Percentiles rank a stretch among this genome's conserved stretches.
These are phyloP conservation scores for Bassia scoparia DNA, from an alignment of 148 eudicot species.

Conservation along the genomic window DNA sequence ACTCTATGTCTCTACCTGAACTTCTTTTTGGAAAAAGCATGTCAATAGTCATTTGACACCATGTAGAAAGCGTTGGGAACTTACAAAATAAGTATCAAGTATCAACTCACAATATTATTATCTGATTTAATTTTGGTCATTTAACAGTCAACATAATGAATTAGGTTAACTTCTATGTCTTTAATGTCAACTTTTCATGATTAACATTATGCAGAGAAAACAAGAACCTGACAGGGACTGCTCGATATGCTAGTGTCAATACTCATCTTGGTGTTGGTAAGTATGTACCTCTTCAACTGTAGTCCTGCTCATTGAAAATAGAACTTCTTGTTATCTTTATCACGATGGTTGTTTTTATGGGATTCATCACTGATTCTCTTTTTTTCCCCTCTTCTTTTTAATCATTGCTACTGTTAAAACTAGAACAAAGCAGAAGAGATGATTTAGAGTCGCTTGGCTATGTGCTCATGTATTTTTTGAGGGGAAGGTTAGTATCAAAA, in stretches of 20 bases:
- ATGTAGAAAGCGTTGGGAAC: not conserved
- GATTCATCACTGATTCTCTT: conserved; percentile 2
- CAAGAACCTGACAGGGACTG: conserved; percentile 95
- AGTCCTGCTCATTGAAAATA: not conserved
- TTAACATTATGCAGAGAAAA: conserved; percentile 59
- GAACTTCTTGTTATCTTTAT: not conserved
- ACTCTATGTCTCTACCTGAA: too few relatives aligned
- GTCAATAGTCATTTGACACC: not conserved
- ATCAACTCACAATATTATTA: not conserved
- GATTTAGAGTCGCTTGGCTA: conserved; percentile 96
- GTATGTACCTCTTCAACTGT: conserved; percentile 18
- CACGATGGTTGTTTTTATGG: not conserved
- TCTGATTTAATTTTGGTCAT: not conserved
- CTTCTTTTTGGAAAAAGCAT: too few relatives aligned
- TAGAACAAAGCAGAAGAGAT: conserved; percentile 99
- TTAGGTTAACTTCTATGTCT: not conserved
- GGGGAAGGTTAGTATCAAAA: conserved; percentile 69
- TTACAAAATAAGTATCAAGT: not conserved
- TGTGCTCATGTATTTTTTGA: conserved; percentile 92
- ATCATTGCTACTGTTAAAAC: too few relatives aligned
- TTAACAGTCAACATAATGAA: not conserved
- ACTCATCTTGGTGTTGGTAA: conserved; percentile 98
- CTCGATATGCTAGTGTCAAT: conserved; percentile 98
- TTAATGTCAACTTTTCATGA: not conserved
- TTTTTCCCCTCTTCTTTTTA: conserved; percentile 4